Conservation (phyloP, 1,284 basidiomycete genomes). For the Marasmius fiardii region DNA sequence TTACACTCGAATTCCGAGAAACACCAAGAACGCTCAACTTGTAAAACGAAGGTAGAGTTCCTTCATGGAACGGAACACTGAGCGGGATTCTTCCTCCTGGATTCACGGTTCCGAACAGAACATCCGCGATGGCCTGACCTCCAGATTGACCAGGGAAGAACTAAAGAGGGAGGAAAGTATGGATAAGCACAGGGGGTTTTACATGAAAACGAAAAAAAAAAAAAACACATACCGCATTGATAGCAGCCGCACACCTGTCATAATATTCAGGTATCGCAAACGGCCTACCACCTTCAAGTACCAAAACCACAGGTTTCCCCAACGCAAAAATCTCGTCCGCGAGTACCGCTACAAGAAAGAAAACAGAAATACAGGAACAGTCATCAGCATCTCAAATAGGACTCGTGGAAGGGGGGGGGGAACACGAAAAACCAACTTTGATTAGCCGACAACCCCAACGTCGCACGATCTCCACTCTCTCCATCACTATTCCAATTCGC, state of each 20-base stretch:
- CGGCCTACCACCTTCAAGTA: conserved; percentile 25
- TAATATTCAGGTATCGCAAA: conserved; percentile 26
- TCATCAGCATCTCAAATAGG: neutral
- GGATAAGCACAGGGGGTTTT: too few relatives aligned
- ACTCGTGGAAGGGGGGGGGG: neutral
- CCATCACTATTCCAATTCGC: conserved; percentile 29
- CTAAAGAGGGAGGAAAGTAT: conserved; percentile 11
- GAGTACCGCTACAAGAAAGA: conserved; percentile 23
- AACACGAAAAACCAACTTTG: conserved; percentile 21
- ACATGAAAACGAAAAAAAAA: too few relatives aligned
- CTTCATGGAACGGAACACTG: conserved; percentile 23
- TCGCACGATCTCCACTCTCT: conserved; percentile 25
- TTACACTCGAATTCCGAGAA: too few relatives aligned
- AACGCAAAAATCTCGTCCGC: conserved; percentile 25
- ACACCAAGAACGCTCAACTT: conserved; percentile 17
- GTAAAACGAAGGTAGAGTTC: conserved; percentile 24
- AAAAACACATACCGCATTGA: conserved; percentile 20
- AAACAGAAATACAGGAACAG: neutral
- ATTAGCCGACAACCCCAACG: conserved; percentile 24
- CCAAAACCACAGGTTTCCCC: conserved; percentile 24
- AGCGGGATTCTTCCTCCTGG: conserved; percentile 26
- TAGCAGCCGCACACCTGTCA: conserved; percentile 20
- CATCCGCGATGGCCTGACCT: conserved; percentile 25
- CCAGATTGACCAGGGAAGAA: conserved; percentile 28
- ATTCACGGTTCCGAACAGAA: conserved; percentile 25